Percentiles rank a stretch among this genome's conserved stretches.
phyloP scores from a whole-genome alignment of 331 rosid species.

The Stylosanthes scabra region DNA sequence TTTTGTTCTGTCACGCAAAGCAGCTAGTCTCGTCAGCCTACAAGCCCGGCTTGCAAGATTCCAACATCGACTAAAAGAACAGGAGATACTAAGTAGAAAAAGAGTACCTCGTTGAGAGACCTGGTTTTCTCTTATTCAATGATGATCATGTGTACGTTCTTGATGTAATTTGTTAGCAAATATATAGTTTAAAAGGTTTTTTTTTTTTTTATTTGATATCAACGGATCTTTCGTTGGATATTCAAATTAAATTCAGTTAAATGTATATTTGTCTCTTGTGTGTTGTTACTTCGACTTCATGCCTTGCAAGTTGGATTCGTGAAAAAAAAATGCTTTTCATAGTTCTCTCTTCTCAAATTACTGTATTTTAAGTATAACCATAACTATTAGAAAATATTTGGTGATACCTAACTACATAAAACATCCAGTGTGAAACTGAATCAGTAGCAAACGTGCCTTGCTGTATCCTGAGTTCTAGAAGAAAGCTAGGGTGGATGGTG shows the following conservation, averaged over 20 bases:
- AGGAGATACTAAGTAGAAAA: constrained; percentile 88
- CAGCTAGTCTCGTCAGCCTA: constrained; percentile 88
- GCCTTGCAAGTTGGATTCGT: constrained; percentile 23
- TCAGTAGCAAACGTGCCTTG: too few relatives aligned
- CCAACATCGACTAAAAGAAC: constrained; percentile 95
- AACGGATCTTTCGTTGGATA: constrained; percentile 34
- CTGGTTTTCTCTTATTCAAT: constrained; percentile 37
- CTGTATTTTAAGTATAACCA: neutral
- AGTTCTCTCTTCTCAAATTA: neutral
- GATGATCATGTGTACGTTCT: constrained; percentile 32
- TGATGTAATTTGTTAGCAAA: constrained; percentile 35
- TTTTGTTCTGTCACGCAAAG: constrained; percentile 93
- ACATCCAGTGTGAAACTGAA: neutral
- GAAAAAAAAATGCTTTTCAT: neutral
- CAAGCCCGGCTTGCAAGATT: constrained; percentile 96
- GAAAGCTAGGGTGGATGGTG: neutral
- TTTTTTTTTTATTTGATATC: constrained; percentile 21
- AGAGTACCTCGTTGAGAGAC: constrained; percentile 73
- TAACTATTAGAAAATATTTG: neutral
- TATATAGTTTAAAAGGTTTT: constrained; percentile 38
- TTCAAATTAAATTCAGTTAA: constrained; percentile 35
- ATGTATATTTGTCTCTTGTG: constrained; percentile 45
- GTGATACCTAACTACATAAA: neutral
- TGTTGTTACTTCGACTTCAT: constrained; percentile 19
- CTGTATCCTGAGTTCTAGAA: neutral